Base-by-base conservation (phyloP, 2,329 filamentous ascomycete species). In the Albifimbria verrucaria region DNA sequence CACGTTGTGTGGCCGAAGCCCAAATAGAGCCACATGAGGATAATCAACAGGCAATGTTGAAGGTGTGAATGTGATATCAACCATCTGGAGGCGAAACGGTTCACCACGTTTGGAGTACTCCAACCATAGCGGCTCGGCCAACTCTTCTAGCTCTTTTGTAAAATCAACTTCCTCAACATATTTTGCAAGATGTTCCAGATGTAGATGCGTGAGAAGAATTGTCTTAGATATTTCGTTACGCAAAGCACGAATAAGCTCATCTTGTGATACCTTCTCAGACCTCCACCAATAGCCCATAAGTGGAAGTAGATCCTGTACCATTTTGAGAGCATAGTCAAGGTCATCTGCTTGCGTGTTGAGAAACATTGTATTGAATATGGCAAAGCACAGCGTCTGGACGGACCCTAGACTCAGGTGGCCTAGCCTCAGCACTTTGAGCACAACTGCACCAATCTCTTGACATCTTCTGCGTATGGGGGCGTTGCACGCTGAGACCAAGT, bases 201-300 rank as follows among this genome's bases (percentile, higher is more conserved):
- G 83, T 9, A 87, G 72, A 58, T 84, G 79, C 26, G 86, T 76
- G n/a, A 83, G 75, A 56, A 89, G 84, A 24, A 96, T 73, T 1
- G 84, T 83, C 59, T 85, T 85, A 28, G 95, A 76, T 67, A 96
- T 88, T 67, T 92, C 90, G 58, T 93, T 89, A 59, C 87, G 85
- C 48, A 94, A 69, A 2, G 77, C 77, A 56, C 80, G 83, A 57
- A 83, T 78, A 62, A 82, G 78, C 61, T 83, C 79, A 58, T 85
- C 79, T 60, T 85, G 78, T 15, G 81, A 79, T 23, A 80, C 70
- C 45, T 82, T 81, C 59, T 88, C 89, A n/a, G 82, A 80, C 57
- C 85, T 78, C 92, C 93, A 99, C 72, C 91, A 84, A 48, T 83
- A 80, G 52, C 81, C 83, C 58, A 96, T 83, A 44, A 92, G 69